Evolutionary conservation across 2,329 filamentous ascomycete genomes (phyloP).

Genomic region (Paracoccidioides brasiliensis): DNA sequence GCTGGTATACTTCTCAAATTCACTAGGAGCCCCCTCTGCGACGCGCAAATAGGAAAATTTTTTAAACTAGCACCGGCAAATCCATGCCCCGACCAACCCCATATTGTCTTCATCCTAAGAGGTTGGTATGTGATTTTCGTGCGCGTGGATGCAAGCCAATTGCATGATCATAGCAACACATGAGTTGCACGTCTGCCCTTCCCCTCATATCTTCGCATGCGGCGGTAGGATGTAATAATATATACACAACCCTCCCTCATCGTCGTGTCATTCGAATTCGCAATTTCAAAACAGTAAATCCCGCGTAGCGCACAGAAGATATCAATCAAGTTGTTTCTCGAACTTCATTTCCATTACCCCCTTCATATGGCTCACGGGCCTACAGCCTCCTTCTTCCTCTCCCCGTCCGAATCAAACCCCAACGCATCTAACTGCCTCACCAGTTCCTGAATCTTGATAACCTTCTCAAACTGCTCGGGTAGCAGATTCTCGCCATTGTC

Average conservation of each 20-base stretch:
- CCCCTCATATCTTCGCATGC: not conserved
- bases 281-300: not conserved
- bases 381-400: slow-evolving; percentile 35
- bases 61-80: too few relatives aligned
- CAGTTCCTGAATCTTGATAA: slow-evolving; percentile 92
- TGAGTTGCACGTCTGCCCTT: not conserved
- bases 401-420: slow-evolving; percentile 69
- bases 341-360: not conserved
- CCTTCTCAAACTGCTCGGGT: slow-evolving; percentile 92
- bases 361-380: not conserved
- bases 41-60: too few relatives aligned
- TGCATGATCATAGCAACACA: not conserved
- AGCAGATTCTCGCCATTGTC: slow-evolving; percentile 70
- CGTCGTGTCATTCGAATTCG: not conserved
- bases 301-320: not conserved
- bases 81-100: too few relatives aligned
- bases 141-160: too few relatives aligned
- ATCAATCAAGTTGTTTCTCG: too few relatives aligned
- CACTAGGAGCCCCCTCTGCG: too few relatives aligned
- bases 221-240: not conserved
- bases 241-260: not conserved
- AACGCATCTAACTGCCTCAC: slow-evolving; percentile 74
- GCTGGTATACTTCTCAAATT: too few relatives aligned
- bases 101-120: too few relatives aligned
- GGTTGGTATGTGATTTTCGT: too few relatives aligned